Evolutionary conservation across 305 asterid species (phyloP).

Genomic region (Solanum hybrid): DNA sequence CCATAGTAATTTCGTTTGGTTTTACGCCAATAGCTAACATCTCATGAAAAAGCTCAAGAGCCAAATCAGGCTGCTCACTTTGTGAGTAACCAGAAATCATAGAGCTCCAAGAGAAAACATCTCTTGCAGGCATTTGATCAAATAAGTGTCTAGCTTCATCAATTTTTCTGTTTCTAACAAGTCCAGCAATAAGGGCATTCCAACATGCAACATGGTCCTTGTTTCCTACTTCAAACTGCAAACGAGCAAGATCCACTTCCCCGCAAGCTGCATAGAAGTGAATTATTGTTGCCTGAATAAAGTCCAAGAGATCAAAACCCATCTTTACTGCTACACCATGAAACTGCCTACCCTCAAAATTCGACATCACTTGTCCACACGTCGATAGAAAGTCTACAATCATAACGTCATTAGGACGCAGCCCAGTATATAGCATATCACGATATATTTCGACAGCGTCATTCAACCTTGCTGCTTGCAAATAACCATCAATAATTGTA

Average conservation of each 20-base stretch:
- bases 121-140: constrained; percentile 62
- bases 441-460: constrained; percentile 51
- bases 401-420: constrained; percentile 67
- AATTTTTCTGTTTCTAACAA: constrained; percentile 48
- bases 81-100: constrained; percentile 88
- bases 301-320: constrained; percentile 47
- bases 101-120: constrained; percentile 88
- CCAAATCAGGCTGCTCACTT: constrained; percentile 41
- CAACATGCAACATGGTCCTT: constrained; percentile 69
- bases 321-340: constrained; percentile 47
- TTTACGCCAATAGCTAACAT: constrained; percentile 49
- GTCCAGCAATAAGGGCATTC: constrained; percentile 77
- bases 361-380: constrained; percentile 39
- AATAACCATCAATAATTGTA: constrained; percentile 62
- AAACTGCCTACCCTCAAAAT: constrained; percentile 62
- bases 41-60: constrained; percentile 56
- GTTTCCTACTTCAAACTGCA: constrained; percentile 63
- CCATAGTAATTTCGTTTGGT: constrained; percentile 88
- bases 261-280: constrained; percentile 64
- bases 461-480: constrained; percentile 44
- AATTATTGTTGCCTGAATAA: constrained; percentile 66
- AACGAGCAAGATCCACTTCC: constrained; percentile 40
- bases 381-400: constrained; percentile 63
- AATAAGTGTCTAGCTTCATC: constrained; percentile 50
- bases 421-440: constrained; percentile 51